phyloP scores from a whole-genome alignment of 2,329 filamentous ascomycete species.

The Stylonectria norvegica region DNA sequence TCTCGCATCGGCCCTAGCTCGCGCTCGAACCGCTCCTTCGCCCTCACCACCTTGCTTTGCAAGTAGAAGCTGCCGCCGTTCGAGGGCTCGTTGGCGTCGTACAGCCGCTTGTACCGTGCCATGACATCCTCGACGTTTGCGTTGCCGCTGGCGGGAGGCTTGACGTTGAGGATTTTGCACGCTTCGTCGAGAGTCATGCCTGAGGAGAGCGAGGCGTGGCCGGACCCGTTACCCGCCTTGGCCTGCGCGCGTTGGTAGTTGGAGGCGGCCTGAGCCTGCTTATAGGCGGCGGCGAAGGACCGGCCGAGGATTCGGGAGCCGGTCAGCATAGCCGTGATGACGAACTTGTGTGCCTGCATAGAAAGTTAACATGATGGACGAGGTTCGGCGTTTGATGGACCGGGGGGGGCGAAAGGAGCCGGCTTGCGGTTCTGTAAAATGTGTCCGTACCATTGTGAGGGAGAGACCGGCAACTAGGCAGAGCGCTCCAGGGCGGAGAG shows the following conservation, averaged over 20 bases:
- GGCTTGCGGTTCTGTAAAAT: slow-evolving; percentile 5
- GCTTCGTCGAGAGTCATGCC: slow-evolving; percentile 94
- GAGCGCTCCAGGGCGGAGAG: slow-evolving; percentile 4
- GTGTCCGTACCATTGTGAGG: slow-evolving; percentile 30
- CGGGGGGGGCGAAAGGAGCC: slow-evolving; percentile 10
- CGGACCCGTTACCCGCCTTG: slow-evolving; percentile 51
- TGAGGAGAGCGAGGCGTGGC: slow-evolving; percentile 54
- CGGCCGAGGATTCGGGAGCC: slow-evolving; percentile 89
- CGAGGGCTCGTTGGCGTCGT: slow-evolving; percentile 90
- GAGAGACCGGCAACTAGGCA: slow-evolving; percentile 4
- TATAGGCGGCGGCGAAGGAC: slow-evolving; percentile 91
- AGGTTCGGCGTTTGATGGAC: not conserved
- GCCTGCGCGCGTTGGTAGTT: slow-evolving; percentile 73
- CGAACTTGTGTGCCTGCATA: slow-evolving; percentile 74
- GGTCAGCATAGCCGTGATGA: slow-evolving; percentile 89
- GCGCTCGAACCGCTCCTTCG: slow-evolving; percentile 85
- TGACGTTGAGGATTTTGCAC: slow-evolving; percentile 94
- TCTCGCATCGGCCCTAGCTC: slow-evolving; percentile 73
- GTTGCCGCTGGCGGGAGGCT: slow-evolving; percentile 71
- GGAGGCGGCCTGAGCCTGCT: slow-evolving; percentile 85
- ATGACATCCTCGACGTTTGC: slow-evolving; percentile 76
- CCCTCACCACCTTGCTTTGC: slow-evolving; percentile 92
- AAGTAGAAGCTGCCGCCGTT: slow-evolving; percentile 98
- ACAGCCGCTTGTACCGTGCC: slow-evolving; percentile 88
- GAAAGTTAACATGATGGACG: slow-evolving; percentile 13